A percentile compares a stretch with the other conserved stretches of the same genome.
phyloP scores from a whole-genome alignment of 371 early-diverging fungal species.

The Zopfochytrium polystomum region DNA sequence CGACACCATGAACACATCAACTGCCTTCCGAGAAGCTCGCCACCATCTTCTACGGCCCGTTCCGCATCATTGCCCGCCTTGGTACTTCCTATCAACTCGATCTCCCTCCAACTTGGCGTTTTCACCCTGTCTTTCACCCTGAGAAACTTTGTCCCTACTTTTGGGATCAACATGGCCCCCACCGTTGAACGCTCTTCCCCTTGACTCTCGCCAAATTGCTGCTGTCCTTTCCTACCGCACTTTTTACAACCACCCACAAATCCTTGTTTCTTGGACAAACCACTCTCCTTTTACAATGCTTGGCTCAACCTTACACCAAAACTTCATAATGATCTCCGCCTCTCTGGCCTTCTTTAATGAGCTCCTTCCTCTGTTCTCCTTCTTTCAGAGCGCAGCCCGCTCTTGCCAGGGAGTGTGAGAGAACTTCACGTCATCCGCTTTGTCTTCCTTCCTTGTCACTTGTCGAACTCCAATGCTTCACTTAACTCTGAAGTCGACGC shows the following conservation, averaged over 20 bases:
- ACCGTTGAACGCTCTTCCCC: conserved; percentile 5
- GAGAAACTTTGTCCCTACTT: conserved; percentile 13
- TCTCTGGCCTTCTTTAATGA: neutral
- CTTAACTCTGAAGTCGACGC: too few species aligned
- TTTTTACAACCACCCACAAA: neutral
- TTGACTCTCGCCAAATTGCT: conserved; percentile 5
- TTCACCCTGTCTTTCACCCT: conserved; percentile 23
- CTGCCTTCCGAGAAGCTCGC: conserved; percentile 18
- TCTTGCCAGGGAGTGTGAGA: neutral
- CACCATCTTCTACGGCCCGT: conserved; percentile 15
- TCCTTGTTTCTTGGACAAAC: conserved; percentile 9
- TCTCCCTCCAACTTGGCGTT: conserved; percentile 1
- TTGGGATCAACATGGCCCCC: neutral
- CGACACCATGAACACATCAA: conserved; percentile 21
- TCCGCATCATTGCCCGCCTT: conserved; percentile 9
- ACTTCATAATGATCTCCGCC: neutral
- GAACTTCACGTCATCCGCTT: neutral
- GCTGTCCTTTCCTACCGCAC: conserved; percentile 1
- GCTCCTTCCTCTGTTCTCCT: neutral
- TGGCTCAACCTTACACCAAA: conserved; percentile 8
- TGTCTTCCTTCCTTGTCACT: too few species aligned
- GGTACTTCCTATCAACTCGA: conserved; percentile 18
- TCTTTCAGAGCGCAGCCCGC: neutral
- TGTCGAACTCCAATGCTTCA: too few species aligned
- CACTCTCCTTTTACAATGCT: conserved; percentile 19